These are phyloP conservation scores for Trichosanthes truncata DNA, from an alignment of 306 rosid genomes.

Conservation along the genomic window DNA sequence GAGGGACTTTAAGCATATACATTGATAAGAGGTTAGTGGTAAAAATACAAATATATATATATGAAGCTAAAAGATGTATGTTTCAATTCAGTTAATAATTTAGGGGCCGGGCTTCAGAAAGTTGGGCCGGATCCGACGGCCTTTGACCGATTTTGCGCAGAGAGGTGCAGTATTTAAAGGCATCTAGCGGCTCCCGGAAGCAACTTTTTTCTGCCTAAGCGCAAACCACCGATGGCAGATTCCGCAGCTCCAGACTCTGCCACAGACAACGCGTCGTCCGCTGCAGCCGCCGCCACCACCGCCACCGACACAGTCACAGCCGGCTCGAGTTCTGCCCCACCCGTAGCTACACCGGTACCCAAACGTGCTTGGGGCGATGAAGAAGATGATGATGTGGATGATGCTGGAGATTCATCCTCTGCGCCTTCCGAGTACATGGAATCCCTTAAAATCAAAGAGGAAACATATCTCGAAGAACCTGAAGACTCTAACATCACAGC, in stretches of 20 bases:
- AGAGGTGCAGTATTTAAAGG: neutral
- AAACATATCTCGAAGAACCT: conserved; percentile 58
- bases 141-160: neutral
- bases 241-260: neutral
- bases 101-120: neutral
- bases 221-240: neutral
- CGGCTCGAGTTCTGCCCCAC: neutral
- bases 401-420: conserved; percentile 11
- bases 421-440: conserved; percentile 16
- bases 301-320: neutral
- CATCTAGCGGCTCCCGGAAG: neutral
- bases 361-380: conserved; percentile 17
- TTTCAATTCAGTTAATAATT: neutral
- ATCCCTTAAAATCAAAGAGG: conserved; percentile 35
- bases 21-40: too few species aligned
- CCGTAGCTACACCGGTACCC: neutral
- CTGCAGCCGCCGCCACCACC: neutral
- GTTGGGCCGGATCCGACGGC: neutral
- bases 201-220: neutral
- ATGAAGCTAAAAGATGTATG: too few species aligned
- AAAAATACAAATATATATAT: too few species aligned
- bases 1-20: too few species aligned
- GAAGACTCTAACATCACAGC: conserved; percentile 64
- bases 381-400: conserved; percentile 2
- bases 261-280: neutral